These are phyloP conservation scores for Kentomonas sorsogonicus DNA, from an alignment of 208 protist genomes.

Conservation along the genomic window DNA sequence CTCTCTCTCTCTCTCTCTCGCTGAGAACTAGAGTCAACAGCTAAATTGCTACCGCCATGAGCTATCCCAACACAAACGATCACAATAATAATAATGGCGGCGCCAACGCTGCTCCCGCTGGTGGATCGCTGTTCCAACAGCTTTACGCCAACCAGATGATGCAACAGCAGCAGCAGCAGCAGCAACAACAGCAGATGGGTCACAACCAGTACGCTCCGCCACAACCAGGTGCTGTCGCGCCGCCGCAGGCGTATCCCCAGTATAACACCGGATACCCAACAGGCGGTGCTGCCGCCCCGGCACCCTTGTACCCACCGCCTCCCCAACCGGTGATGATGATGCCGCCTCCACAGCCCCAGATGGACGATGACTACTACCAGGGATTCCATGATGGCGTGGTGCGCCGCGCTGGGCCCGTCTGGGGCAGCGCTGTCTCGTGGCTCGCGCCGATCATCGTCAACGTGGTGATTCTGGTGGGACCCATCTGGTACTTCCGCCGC, in stretches of 20 bases:
- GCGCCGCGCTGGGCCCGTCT: conserved; percentile 51
- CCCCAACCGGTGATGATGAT: conserved; percentile 8
- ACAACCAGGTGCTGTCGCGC: too few species aligned
- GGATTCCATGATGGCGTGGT: conserved; percentile 88
- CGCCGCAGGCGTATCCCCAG: conserved; percentile 10
- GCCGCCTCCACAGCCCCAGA: conserved; percentile 15
- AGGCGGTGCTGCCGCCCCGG: background rate
- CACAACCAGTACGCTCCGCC: conserved; percentile 14
- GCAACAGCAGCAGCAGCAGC: conserved; percentile 18
- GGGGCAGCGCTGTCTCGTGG: conserved; percentile 74
- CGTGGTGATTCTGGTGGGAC: conserved; percentile 75
- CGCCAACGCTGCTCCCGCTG: conserved; percentile 11
- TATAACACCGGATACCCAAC: background rate
- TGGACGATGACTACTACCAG: conserved; percentile 85
- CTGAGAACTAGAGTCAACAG: too few species aligned
- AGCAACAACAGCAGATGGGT: conserved; percentile 12
- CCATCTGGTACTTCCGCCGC: conserved; percentile 87
- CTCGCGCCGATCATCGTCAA: conserved; percentile 78
- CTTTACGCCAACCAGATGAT: background rate
- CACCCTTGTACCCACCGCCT: background rate
- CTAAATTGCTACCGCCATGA: too few species aligned
- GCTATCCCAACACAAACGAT: conserved; percentile 13
- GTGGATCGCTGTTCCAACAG: conserved; percentile 61
- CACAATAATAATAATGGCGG: background rate
- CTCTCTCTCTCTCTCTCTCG: too few species aligned